Evolutionary conservation across 2,329 filamentous ascomycete genomes (phyloP), one percentile per base, ranked within the genome.

Genomic region (Coniochaeta sp.): DNA sequence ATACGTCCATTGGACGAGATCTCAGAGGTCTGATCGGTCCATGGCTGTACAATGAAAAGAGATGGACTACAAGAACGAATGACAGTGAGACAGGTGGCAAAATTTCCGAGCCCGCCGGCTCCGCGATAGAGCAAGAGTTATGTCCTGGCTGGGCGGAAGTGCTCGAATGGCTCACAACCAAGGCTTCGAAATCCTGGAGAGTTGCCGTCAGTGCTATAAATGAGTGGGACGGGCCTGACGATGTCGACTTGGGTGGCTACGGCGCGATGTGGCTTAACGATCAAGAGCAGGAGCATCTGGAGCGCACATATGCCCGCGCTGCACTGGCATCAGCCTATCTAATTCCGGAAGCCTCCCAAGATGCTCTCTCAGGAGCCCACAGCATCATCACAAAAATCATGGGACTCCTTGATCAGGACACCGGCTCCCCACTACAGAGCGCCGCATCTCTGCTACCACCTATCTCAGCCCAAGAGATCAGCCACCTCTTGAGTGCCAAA

Each of bases 181-280:
- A 85, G 62, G 85, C 89, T 0, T 76, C 77, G 4, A 77, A 76
- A 22, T 81, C 85, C 17, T 89, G 90, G 80, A 75, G 72, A 28
- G 76, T 86, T n/a, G 82, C 84, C n/a, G 77, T 86, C 34, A 78
- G 79, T 57, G 85, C 82, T 8, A 76, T 92, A 36, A 81, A 86
- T 62, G 82, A 89, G 64, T 93, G 89, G 89, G 84, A 88, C 66
- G 90, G 89, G 0, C 88, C 89, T 0, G 77, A 77, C 7, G 89
- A 93, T 67, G 79, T 88, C 55, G 87, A 92, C 64, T 70, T 91
- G 5, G 88, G 86, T 3, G 83, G 81, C 14, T 83, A 81, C 64
- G 79, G 81, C 8, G 77, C 76, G 2, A 72, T 79, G 56, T 84
- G 84, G 74, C 70, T 91, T 57, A 80, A 82, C 56, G 85, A 89